A percentile compares a stretch with the other conserved stretches of the same genome.
Conservation (phyloP, 2,329 filamentous ascomycete genomes). For the Nigrospora osmanthi region DNA sequence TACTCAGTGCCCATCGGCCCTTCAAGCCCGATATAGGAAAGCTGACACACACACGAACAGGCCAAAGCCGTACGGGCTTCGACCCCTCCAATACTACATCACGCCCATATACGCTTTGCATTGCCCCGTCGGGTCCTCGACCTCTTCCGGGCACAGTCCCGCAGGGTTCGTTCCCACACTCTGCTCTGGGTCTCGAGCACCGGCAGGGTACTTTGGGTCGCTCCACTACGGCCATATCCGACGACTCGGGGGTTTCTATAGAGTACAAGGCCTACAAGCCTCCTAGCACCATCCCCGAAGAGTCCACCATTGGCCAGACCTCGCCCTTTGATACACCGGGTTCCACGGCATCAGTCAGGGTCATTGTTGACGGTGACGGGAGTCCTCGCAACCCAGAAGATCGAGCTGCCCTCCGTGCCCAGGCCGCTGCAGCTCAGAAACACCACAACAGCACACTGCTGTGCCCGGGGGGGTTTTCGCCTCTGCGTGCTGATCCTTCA, state of each 20-base stretch:
- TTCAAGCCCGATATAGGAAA: too few relatives aligned
- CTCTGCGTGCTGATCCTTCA: conserved; percentile 2
- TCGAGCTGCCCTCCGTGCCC: neutral
- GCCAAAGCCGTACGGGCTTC: too few relatives aligned
- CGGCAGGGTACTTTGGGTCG: neutral
- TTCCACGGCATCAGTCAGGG: neutral
- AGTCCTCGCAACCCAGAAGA: neutral
- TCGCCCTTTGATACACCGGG: conserved; percentile 3
- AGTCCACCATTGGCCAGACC: neutral
- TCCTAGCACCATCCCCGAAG: conserved; percentile 3
- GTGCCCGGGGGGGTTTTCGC: neutral
- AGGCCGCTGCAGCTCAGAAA: too few relatives aligned
- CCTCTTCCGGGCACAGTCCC: conserved; percentile 1
- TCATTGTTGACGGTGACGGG: neutral
- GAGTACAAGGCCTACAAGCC: conserved; percentile 1
- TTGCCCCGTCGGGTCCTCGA: neutral
- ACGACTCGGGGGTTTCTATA: neutral
- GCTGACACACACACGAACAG: too few relatives aligned
- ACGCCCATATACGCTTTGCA: neutral
- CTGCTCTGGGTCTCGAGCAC: conserved; percentile 2
- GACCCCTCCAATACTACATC: too few relatives aligned
- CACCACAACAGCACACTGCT: neutral
- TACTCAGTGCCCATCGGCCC: too few relatives aligned
- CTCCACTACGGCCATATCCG: neutral
- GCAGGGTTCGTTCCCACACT: neutral